Base-by-base conservation (phyloP, 148 eudicot genomes). In the Camellia sinensis region DNA sequence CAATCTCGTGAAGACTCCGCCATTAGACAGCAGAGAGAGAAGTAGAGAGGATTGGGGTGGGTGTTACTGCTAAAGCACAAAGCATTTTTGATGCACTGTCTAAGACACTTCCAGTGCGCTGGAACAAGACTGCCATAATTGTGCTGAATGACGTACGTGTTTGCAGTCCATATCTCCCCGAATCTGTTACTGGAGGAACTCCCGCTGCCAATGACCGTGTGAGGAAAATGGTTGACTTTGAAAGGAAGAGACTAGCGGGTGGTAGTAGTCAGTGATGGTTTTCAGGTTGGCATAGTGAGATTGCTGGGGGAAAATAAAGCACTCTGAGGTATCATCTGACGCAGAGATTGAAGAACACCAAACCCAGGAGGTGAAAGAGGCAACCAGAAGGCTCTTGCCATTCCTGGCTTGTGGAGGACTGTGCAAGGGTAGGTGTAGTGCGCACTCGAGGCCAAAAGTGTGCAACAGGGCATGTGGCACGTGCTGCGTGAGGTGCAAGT, bases 131-230 rank as follows among this genome's bases (percentile, higher is more conserved):
- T 67, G 90, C 80, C 22, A 96, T 96, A 80, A 97, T 96, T 54
- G 99, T 96, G 76, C 91, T 96, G 99, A 86, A 92, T 71, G 93
- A 89, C 82, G 98, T 96, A 29, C 92, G 98, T 81, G 99, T 96
- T 45, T 73, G 93, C 79, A 87, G 92, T 82, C 98, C 99, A 9
- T 96, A 96, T 90, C 89, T 82, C 62, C 90, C 99, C 21, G 97
- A 96, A 74, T 92, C 91, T 72, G 99, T 96, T 68, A 71, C 74
- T 62, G 99, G 99, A 67, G 99, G 99, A 76, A 90, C 98, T 59
- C 82, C 93, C n/a, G 97, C 98, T 69, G 97, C 98, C 52, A 96
- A 92, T 77, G 99, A 96, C 22, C 98, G 98, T 14, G 99, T 96
- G 75, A 91, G 90, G 80, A 96, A 96, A 96, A 98, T 96, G 97